Evolutionary conservation across 306 rosid genomes (phyloP).

Genomic region (Cucumis melo): DNA sequence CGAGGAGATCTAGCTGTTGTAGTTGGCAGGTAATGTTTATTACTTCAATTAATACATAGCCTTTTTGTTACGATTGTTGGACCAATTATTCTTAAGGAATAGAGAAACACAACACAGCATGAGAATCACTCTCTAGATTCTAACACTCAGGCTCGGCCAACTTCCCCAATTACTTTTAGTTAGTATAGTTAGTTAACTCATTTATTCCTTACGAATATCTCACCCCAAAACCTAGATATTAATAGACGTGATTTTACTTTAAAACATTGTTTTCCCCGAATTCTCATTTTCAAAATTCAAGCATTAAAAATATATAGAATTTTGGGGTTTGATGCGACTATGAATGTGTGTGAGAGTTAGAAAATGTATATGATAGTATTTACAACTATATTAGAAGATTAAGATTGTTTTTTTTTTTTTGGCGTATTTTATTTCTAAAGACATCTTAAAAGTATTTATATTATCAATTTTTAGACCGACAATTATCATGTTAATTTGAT

Average conservation of each 20-base stretch:
- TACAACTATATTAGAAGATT: too few relatives aligned
- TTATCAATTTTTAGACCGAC: too few relatives aligned
- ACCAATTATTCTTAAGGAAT: background rate
- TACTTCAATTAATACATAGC: background rate
- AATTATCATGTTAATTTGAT: too few relatives aligned
- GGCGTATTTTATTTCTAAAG: too few relatives aligned
- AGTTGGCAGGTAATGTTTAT: constrained; percentile 66
- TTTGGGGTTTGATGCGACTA: too few relatives aligned
- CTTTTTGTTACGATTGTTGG: background rate
- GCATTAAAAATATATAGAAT: too few relatives aligned
- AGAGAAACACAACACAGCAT: background rate
- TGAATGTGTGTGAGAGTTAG: too few relatives aligned
- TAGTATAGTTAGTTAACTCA: background rate
- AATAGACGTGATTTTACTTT: background rate
- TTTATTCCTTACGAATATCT: background rate
- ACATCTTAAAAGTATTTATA: too few relatives aligned
- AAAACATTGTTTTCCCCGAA: background rate
- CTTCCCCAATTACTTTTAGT: background rate
- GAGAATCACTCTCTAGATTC: background rate
- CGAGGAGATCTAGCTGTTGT: constrained; percentile 92
- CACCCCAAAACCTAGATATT: background rate
- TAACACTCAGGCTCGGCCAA: background rate
- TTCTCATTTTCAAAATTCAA: background rate
- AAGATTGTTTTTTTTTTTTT: too few relatives aligned
- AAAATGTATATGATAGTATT: too few relatives aligned